These are phyloP conservation scores for Aechmea fasciata DNA, from an alignment of 176 grass and related monocot genomes.

Conservation along the genomic window DNA sequence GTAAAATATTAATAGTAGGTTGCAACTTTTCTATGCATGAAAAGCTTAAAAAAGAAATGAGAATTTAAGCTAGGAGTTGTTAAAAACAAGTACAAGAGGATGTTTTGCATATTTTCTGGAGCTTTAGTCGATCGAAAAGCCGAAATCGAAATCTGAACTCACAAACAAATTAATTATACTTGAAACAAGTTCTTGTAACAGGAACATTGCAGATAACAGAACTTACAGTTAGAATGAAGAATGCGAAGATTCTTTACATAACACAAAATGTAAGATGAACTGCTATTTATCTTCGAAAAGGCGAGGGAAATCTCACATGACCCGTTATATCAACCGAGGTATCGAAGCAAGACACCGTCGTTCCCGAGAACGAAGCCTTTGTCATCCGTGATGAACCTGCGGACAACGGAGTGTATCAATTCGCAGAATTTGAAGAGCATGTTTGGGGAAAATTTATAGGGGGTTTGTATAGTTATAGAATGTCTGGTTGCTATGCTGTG, in stretches of 20 bases:
- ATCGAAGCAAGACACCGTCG: conserved; percentile 86
- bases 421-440: background rate
- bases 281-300: conserved; percentile 1
- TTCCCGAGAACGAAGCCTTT: conserved; percentile 82
- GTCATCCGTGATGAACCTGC: conserved; percentile 65
- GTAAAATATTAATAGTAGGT: no score
- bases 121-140: no score
- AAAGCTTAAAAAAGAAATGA: no score
- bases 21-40: no score
- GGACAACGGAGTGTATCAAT: conserved; percentile 5
- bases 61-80: no score
- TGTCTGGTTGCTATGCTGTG: background rate
- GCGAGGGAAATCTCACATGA: background rate
- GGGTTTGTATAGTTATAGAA: background rate
- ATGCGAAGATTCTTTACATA: background rate
- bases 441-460: background rate
- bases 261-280: background rate
- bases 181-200: no score
- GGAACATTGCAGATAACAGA: no score
- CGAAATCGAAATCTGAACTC: no score
- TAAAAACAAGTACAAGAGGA: no score
- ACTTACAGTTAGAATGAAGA: background rate
- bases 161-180: no score
- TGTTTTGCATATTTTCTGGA: no score
- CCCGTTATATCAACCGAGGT: conserved; percentile 43